Conservation (phyloP, 2,329 filamentous ascomycete species). For the Colletotrichum coccodes region DNA sequence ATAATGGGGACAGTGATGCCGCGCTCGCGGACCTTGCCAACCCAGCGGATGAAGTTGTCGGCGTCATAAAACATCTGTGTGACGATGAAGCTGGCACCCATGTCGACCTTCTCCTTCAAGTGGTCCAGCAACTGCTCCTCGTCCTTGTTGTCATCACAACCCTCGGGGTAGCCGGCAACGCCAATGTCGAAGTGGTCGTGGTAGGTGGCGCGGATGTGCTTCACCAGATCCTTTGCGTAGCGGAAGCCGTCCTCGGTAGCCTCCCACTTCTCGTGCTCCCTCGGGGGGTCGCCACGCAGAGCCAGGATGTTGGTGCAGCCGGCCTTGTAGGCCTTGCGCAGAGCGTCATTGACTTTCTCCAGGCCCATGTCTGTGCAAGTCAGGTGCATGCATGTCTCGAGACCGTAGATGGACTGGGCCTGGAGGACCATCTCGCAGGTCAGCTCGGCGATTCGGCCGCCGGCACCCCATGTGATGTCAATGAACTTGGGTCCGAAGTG, state of each 20-base stretch:
- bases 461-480: constrained; percentile 98
- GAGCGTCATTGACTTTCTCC: constrained; percentile 88
- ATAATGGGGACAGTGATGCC: constrained; percentile 88
- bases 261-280: constrained; percentile 94
- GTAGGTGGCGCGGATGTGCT: constrained; percentile 82
- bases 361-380: constrained; percentile 98
- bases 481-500: constrained; percentile 93
- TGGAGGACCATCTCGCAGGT: constrained; percentile 98
- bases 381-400: constrained; percentile 99
- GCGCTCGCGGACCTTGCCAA: constrained; percentile 82
- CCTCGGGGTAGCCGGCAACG: constrained; percentile 95
- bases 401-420: constrained; percentile 91
- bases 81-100: constrained; percentile 91
- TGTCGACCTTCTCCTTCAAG: constrained; percentile 93
- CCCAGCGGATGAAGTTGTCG: constrained; percentile 94
- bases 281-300: constrained; percentile 89
- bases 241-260: constrained; percentile 87
- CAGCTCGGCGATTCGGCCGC: constrained; percentile 88
- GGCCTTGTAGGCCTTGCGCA: constrained; percentile 89
- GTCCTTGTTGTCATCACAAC: constrained; percentile 91
- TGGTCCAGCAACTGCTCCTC: constrained; percentile 88
- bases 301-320: constrained; percentile 98
- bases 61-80: constrained; percentile 99
- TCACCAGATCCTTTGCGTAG: constrained; percentile 91
- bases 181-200: constrained; percentile 89